These are phyloP conservation scores for Fusarium poae DNA, from an alignment of 2,329 filamentous ascomycete species.

Conservation along the genomic window DNA sequence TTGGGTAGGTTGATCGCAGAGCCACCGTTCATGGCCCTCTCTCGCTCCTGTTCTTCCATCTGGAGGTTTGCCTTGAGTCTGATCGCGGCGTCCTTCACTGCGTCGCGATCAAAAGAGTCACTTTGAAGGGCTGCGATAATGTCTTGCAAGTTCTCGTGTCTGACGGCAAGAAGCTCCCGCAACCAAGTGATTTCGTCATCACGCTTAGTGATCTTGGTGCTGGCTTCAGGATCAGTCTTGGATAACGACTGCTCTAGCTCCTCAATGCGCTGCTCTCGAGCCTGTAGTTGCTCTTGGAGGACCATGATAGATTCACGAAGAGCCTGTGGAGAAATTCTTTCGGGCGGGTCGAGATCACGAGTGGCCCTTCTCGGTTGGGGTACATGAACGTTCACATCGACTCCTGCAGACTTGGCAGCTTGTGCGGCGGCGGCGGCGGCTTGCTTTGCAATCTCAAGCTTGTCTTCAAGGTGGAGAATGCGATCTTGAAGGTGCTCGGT, in stretches of 20 bases:
- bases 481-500: slow-evolving; percentile 88
- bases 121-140: slow-evolving; percentile 84
- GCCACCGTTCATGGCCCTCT: slow-evolving; percentile 80
- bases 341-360: slow-evolving; percentile 69
- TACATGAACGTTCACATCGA: slow-evolving; percentile 51
- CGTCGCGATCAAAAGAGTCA: slow-evolving; percentile 80
- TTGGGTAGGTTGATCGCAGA: slow-evolving; percentile 78
- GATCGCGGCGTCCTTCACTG: slow-evolving; percentile 90
- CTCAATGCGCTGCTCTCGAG: slow-evolving; percentile 91
- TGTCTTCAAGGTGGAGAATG: slow-evolving; percentile 86
- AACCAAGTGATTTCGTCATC: slow-evolving; percentile 97
- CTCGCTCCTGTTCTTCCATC: slow-evolving; percentile 97
- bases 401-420: slow-evolving; percentile 73
- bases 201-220: slow-evolving; percentile 86
- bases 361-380: slow-evolving; percentile 42
- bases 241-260: slow-evolving; percentile 80
- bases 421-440: slow-evolving; percentile 86
- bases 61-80: slow-evolving; percentile 93
- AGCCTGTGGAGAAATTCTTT: slow-evolving; percentile 94
- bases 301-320: slow-evolving; percentile 96
- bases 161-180: slow-evolving; percentile 89
- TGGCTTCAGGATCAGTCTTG: slow-evolving; percentile 79
- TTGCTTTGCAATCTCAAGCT: slow-evolving; percentile 88
- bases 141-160: slow-evolving; percentile 91
- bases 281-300: slow-evolving; percentile 94